Percentiles rank a stretch among this genome's conserved stretches.
Evolutionary conservation across 164 flowering plant genomes (phyloP).

Genomic region (Vitis labrusca): DNA sequence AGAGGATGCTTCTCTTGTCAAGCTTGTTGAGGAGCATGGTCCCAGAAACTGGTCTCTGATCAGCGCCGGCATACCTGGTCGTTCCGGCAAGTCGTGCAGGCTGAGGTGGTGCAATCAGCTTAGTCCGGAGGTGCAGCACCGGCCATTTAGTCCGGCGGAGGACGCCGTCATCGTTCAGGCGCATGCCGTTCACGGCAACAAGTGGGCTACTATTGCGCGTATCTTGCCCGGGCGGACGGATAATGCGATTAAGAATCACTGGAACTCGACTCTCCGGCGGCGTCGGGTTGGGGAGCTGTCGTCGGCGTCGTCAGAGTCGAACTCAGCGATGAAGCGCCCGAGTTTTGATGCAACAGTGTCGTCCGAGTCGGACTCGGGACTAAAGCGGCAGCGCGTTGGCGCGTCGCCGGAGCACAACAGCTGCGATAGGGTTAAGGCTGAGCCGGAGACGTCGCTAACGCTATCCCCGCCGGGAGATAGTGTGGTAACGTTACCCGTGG

Average conservation of each 20-base stretch:
- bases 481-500: background rate
- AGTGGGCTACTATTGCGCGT: slow-evolving; percentile 78
- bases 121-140: slow-evolving; percentile 65
- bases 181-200: slow-evolving; percentile 63
- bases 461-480: slow-evolving; percentile 48
- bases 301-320: slow-evolving; percentile 24
- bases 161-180: slow-evolving; percentile 54
- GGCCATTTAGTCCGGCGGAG: slow-evolving; percentile 59
- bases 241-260: slow-evolving; percentile 76
- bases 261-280: slow-evolving; percentile 64
- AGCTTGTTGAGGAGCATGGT: slow-evolving; percentile 61
- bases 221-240: slow-evolving; percentile 75
- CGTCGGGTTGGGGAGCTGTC: slow-evolving; percentile 18
- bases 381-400: slow-evolving; percentile 20
- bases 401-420: slow-evolving; percentile 13
- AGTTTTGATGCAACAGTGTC: slow-evolving; percentile 5
- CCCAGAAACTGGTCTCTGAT: slow-evolving; percentile 67
- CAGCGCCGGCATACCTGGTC: slow-evolving; percentile 57
- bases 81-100: slow-evolving; percentile 78
- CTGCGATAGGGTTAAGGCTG: slow-evolving; percentile 3
- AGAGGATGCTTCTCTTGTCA: slow-evolving; percentile 48
- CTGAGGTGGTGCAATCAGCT: slow-evolving; percentile 86
- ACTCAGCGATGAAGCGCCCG: slow-evolving; percentile 13
- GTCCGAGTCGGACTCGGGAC: slow-evolving; percentile 18
- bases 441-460: slow-evolving; percentile 40